Evolutionary conservation across 495 filamentous ascomycete genomes (phyloP), one percentile per base, ranked within the genome.

Genomic region (Penicillium cosmopolitanum): DNA sequence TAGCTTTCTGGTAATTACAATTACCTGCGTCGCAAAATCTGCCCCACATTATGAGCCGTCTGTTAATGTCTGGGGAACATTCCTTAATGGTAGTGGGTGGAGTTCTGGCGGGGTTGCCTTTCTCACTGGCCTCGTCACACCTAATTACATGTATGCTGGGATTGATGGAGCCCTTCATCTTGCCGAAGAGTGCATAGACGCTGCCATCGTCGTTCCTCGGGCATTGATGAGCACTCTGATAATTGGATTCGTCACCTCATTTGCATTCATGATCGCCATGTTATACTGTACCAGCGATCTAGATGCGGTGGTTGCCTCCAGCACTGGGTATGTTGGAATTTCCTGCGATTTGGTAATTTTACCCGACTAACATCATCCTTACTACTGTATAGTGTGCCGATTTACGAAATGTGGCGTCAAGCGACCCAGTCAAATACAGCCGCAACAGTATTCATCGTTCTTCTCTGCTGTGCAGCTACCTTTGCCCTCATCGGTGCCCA

Each of bases 101-200:
- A 55, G 57, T 5, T 68, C 64, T 10, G 55, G 60, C 28, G 72
- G 66, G 2, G 44, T 72, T 38, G 66, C 57, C 21, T 74, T 73
- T 50, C 53, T 72, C 1, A 71, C 65, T 10, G 71, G 72, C 5
- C 53, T 77, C 15, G 61, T 72, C 21, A 68, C 59, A 2, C 62
- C 67, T 0, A 66, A 66, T 10, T 71, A 65, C 40, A 70, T 71
- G 60, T 72, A 68, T 50, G 71, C 61, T 18, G 70, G 72, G 4
- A 63, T 77, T 38, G 74, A 77, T 51, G 72, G 71, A 16, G 70
- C 68, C 7, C 19, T 74, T 5, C 74, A 77, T 57, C 53, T 77
- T 11, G 73, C 71, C 0, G 72, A 77, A 51, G 72, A 77, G 42
- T 66, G 68, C 51, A 50, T 25, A 9, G 61, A 71, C 31, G 63